Percentiles rank a stretch among this genome's conserved stretches.
These are phyloP conservation scores for Tetrapisispora iriomotensis DNA, from an alignment of 805 yeast genomes.

Conservation along the genomic window DNA sequence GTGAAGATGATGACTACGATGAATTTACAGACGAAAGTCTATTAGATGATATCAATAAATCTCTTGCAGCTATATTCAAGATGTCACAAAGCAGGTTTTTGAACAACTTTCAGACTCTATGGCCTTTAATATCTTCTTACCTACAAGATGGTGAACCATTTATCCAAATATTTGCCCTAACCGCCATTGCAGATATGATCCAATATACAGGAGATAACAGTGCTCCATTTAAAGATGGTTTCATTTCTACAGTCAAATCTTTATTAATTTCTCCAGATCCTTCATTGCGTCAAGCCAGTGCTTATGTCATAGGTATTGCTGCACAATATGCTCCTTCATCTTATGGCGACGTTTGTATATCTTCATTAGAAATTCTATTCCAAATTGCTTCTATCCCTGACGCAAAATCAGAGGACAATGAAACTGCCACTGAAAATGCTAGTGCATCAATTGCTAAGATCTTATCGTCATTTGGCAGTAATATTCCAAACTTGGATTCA, in stretches of 20 bases:
- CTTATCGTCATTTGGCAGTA: slow-evolving; percentile 50
- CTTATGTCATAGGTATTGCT: slow-evolving; percentile 74
- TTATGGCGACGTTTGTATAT: slow-evolving; percentile 53
- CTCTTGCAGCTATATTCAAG: slow-evolving; percentile 61
- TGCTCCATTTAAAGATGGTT: slow-evolving; percentile 51
- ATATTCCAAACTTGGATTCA: slow-evolving; percentile 51
- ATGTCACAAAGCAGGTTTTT: slow-evolving; percentile 48
- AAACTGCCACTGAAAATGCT: slow-evolving; percentile 80
- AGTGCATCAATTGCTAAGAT: slow-evolving; percentile 77
- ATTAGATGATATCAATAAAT: slow-evolving; percentile 74
- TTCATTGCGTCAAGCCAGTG: slow-evolving; percentile 76
- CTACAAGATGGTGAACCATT: slow-evolving; percentile 59
- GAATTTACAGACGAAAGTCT: slow-evolving; percentile 86
- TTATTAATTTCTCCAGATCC: slow-evolving; percentile 58
- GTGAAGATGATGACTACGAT: slow-evolving; percentile 70
- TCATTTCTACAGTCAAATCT: slow-evolving; percentile 54
- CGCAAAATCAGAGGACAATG: slow-evolving; percentile 74
- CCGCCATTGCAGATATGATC: slow-evolving; percentile 69
- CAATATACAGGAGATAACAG: slow-evolving; percentile 71
- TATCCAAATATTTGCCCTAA: slow-evolving; percentile 65
- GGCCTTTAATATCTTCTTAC: slow-evolving; percentile 51
- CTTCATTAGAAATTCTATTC: slow-evolving; percentile 66
- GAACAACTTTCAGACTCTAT: slow-evolving; percentile 51
- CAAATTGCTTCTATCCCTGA: slow-evolving; percentile 68
- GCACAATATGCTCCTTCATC: slow-evolving; percentile 68